A percentile compares a stretch with the other conserved stretches of the same genome.
phyloP scores from a whole-genome alignment of 257 asterid genomes.

The Orobanche coerulescens region DNA sequence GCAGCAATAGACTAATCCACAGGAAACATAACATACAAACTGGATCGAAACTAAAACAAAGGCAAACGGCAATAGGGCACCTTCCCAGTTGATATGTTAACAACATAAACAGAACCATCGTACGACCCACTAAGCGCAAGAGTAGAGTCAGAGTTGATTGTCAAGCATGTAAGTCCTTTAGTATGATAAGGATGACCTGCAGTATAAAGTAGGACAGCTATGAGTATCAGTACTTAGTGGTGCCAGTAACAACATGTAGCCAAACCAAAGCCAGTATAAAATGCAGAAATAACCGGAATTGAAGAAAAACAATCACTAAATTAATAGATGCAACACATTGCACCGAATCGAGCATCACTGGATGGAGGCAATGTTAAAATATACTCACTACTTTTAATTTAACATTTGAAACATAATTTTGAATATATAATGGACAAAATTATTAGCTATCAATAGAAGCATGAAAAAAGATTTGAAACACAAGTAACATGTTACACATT shows the following conservation, averaged over 20 bases:
- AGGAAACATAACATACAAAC: background rate
- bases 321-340: too few relatives aligned
- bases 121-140: conserved; percentile 77
- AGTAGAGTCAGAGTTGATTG: conserved; percentile 63
- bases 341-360: too few relatives aligned
- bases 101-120: conserved; percentile 62
- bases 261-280: background rate
- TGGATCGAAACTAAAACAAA: background rate
- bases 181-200: conserved; percentile 72
- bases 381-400: too few relatives aligned
- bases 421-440: too few relatives aligned
- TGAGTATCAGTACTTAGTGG: conserved; percentile 12
- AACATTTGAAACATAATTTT: too few relatives aligned
- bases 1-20: background rate
- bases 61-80: conserved; percentile 27
- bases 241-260: background rate
- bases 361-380: too few relatives aligned
- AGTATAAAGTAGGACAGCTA: background rate
- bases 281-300: too few relatives aligned
- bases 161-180: conserved; percentile 78
- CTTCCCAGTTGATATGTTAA: conserved; percentile 70
- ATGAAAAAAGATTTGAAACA: too few relatives aligned
- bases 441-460: too few relatives aligned
- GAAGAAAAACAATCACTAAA: too few relatives aligned
- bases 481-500: too few relatives aligned